Evolutionary conservation across 2,329 filamentous ascomycete species (phyloP).

Genomic region (Akanthomyces muscarius): DNA sequence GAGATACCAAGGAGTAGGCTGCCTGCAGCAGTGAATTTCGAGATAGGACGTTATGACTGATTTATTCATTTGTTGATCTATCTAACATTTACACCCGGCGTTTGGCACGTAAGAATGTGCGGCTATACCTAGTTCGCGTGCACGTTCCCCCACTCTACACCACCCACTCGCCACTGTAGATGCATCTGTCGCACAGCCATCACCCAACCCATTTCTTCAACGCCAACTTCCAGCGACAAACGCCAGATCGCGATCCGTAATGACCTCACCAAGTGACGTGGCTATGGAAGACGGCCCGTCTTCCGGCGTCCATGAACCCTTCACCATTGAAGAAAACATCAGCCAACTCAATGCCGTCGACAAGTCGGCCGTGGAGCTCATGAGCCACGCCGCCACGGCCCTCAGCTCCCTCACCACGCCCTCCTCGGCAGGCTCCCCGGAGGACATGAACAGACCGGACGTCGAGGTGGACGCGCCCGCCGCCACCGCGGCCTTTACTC

Average conservation of each 20-base stretch:
- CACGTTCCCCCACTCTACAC: not conserved
- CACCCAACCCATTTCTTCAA: not conserved
- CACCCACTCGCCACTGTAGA: no score
- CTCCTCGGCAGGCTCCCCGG: conserved; percentile 18
- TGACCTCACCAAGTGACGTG: conserved; percentile 31
- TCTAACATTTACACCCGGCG: not conserved
- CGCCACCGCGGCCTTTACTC: conserved; percentile 54
- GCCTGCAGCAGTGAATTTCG: no score
- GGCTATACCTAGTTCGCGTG: no score
- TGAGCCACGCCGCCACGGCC: conserved; percentile 43
- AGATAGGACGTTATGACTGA: no score
- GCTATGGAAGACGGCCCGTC: conserved; percentile 27
- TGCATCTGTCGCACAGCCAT: not conserved
- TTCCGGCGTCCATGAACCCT: conserved; percentile 42
- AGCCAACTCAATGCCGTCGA: conserved; percentile 77
- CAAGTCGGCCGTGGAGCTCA: conserved; percentile 45
- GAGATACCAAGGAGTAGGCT: no score
- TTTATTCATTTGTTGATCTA: not conserved
- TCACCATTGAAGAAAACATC: conserved; percentile 74
- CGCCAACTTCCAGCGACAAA: not conserved
- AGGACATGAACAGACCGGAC: conserved; percentile 22
- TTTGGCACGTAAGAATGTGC: no score
- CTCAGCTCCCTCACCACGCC: conserved; percentile 43
- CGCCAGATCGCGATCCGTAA: conserved; percentile 17
- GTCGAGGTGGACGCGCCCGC: conserved; percentile 40